Conservation (phyloP, 1,284 basidiomycete species). For the Lentinus polychrous region DNA sequence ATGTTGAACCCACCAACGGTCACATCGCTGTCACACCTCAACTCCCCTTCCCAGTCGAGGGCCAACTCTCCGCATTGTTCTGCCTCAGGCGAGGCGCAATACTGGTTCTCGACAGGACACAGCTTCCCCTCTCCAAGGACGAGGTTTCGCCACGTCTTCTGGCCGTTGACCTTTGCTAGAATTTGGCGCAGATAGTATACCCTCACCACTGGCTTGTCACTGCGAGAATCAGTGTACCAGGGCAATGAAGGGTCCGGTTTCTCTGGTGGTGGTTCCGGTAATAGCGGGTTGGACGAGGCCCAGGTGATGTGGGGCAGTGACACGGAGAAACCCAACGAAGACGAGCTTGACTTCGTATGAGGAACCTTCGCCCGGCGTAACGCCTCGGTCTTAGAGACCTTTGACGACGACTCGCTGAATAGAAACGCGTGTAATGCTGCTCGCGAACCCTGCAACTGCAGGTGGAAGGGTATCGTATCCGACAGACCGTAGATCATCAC, state of each 20-base stretch:
- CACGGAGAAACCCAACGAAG: background rate
- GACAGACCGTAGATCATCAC: slow-evolving; percentile 5
- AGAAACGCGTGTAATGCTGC: slow-evolving; percentile 4
- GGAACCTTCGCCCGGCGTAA: background rate
- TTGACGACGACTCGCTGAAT: background rate
- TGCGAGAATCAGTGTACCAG: background rate
- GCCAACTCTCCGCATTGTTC: background rate
- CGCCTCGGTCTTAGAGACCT: background rate
- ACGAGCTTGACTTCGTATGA: background rate
- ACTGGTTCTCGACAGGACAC: background rate
- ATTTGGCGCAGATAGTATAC: slow-evolving; percentile 7
- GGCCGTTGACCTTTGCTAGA: slow-evolving; percentile 1
- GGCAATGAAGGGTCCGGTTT: background rate
- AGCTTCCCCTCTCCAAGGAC: slow-evolving; percentile 6
- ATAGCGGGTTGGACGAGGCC: background rate
- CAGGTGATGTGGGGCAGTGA: background rate
- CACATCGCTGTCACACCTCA: slow-evolving; percentile 1
- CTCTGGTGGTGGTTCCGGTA: background rate
- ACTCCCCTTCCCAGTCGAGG: slow-evolving; percentile 8
- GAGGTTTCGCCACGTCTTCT: slow-evolving; percentile 4
- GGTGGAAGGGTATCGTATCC: slow-evolving; percentile 7
- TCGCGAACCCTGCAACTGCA: slow-evolving; percentile 2
- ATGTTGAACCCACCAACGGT: slow-evolving; percentile 4
- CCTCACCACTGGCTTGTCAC: slow-evolving; percentile 4
- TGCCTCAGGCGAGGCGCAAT: background rate